Conservation (phyloP, 1,139 yeast genomes). For the Debaryomyces nepalensis region DNA sequence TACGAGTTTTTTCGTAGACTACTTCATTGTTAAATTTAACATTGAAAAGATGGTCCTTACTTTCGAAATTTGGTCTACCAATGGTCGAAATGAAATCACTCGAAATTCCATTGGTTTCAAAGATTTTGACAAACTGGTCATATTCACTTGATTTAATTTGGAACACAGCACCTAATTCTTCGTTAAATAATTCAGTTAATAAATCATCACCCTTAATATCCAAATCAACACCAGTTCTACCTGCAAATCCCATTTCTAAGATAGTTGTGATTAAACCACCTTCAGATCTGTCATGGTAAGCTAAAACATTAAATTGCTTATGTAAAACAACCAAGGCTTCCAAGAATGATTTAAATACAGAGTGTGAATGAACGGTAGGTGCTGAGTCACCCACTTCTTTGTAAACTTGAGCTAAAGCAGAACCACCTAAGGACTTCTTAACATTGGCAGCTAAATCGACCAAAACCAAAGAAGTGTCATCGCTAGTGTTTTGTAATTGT, state of each 20-base stretch:
- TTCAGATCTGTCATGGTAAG: slow-evolving; percentile 96
- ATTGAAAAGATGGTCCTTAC: slow-evolving; percentile 51
- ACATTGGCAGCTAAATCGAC: slow-evolving; percentile 76
- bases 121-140: slow-evolving; percentile 57
- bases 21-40: slow-evolving; percentile 51
- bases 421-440: slow-evolving; percentile 79
- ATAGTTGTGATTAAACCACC: slow-evolving; percentile 92
- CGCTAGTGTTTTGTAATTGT: slow-evolving; percentile 53
- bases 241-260: slow-evolving; percentile 96
- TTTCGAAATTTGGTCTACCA: slow-evolving; percentile 62
- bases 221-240: slow-evolving; percentile 74
- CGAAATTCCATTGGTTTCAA: slow-evolving; percentile 62
- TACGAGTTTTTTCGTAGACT: slow-evolving; percentile 63
- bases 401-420: slow-evolving; percentile 94
- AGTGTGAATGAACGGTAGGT: slow-evolving; percentile 80
- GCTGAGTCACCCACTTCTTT: slow-evolving; percentile 80
- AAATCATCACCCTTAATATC: slow-evolving; percentile 44
- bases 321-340: slow-evolving; percentile 74
- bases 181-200: slow-evolving; percentile 74
- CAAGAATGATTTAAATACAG: slow-evolving; percentile 68
- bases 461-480: slow-evolving; percentile 68
- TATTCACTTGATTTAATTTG: slow-evolving; percentile 66
- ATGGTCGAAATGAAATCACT: slow-evolving; percentile 57
- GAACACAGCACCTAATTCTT: slow-evolving; percentile 96
- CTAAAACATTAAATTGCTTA: slow-evolving; percentile 65